Percentiles rank a stretch among this genome's conserved stretches.
Evolutionary conservation across 2,329 filamentous ascomycete species (phyloP).

Genomic region (Cyphellophora europaea): DNA sequence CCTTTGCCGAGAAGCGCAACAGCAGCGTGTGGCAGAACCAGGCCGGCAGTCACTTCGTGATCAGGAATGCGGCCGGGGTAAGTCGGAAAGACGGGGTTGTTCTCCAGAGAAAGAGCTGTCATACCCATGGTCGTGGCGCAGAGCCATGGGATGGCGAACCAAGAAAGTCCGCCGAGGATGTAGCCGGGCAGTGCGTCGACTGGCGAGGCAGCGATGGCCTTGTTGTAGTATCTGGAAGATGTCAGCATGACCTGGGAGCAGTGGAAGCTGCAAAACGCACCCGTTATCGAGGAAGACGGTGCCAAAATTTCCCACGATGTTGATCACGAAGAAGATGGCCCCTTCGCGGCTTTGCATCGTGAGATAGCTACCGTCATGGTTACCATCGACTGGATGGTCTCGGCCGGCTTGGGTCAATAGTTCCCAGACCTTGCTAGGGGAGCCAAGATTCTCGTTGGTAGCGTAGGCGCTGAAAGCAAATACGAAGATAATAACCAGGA

Average conservation of each 20-base stretch:
- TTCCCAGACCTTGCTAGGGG: conserved; percentile 69
- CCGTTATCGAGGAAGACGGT: conserved; percentile 78
- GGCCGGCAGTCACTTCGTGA: conserved; percentile 68
- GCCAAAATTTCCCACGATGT: conserved; percentile 71
- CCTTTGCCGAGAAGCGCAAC: conserved; percentile 74
- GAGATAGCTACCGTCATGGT: conserved; percentile 71
- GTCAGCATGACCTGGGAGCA: not conserved
- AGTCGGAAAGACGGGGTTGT: conserved; percentile 49
- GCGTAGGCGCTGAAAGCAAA: conserved; percentile 79
- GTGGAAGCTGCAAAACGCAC: not conserved
- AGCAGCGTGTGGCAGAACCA: conserved; percentile 77
- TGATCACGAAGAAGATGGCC: conserved; percentile 85
- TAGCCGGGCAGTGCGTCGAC: conserved; percentile 83
- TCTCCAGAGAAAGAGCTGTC: conserved; percentile 69
- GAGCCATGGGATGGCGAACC: conserved; percentile 91
- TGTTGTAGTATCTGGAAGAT: conserved; percentile 66
- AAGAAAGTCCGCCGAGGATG: conserved; percentile 73
- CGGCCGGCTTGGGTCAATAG: conserved; percentile 59
- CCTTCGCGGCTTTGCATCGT: conserved; percentile 78
- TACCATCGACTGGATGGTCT: conserved; percentile 67
- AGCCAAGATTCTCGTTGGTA: conserved; percentile 62
- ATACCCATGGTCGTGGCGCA: conserved; percentile 84
- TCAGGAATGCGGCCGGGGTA: conserved; percentile 59
- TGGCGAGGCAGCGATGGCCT: conserved; percentile 79
- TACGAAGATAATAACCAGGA: conserved; percentile 69